These are phyloP conservation scores for Euphorbia peplus DNA, from an alignment of 345 rosid species.

Conservation along the genomic window DNA sequence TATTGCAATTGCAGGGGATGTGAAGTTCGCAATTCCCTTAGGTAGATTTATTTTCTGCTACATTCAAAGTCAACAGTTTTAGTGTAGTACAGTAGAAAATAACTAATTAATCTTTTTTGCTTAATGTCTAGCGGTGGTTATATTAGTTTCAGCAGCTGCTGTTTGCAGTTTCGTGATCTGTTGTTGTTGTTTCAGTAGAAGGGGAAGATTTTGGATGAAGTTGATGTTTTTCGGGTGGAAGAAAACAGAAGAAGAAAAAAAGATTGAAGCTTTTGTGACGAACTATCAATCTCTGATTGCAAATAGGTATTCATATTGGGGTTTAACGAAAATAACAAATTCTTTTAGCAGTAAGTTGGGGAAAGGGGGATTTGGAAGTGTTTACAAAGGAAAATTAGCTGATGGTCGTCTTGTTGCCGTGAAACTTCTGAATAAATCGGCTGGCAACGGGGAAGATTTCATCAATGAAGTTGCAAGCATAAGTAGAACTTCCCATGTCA, in stretches of 20 bases:
- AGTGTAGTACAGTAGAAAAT: too few relatives aligned
- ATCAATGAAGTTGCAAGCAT: slow-evolving; percentile 9
- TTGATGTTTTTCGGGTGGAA: neutral
- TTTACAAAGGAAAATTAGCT: slow-evolving; percentile 33
- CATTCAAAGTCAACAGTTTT: too few relatives aligned
- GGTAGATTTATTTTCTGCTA: too few relatives aligned
- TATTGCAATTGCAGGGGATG: too few relatives aligned
- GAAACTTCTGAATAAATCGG: slow-evolving; percentile 21
- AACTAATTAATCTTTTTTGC: too few relatives aligned
- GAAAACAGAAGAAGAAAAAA: neutral
- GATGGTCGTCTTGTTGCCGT: slow-evolving; percentile 37
- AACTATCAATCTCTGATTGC: neutral
- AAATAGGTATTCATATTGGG: slow-evolving; percentile 8
- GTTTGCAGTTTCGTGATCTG: too few relatives aligned
- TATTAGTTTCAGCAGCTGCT: neutral
- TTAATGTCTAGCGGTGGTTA: too few relatives aligned
- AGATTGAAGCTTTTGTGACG: slow-evolving; percentile 13
- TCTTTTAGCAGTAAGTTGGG: slow-evolving; percentile 31
- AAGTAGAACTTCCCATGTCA: slow-evolving; percentile 35
- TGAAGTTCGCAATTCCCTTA: too few relatives aligned
- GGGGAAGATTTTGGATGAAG: neutral
- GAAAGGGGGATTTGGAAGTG: slow-evolving; percentile 37
- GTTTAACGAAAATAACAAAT: slow-evolving; percentile 23
- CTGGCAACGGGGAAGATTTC: slow-evolving; percentile 24
- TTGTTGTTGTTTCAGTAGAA: neutral